Conservation (phyloP, 257 asterid genomes). For the Euphrasia confusa region DNA sequence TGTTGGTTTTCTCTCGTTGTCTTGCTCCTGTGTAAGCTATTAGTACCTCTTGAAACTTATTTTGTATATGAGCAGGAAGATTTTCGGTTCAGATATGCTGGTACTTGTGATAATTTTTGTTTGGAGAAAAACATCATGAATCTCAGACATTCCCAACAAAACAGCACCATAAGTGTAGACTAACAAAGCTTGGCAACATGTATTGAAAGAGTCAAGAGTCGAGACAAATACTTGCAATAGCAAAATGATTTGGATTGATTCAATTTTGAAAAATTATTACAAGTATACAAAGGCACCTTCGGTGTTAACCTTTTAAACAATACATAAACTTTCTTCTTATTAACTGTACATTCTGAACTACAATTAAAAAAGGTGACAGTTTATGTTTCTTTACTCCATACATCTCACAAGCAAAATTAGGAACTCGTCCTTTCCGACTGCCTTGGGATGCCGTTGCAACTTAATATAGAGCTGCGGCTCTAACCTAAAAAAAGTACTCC, state of each 20-base stretch:
- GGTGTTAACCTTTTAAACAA: slow-evolving; percentile 15
- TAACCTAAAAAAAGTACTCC: not conserved
- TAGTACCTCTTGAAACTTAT: not conserved
- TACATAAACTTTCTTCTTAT: slow-evolving; percentile 26
- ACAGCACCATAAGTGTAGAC: no score
- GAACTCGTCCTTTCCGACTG: slow-evolving; percentile 22
- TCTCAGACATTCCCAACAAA: not conserved
- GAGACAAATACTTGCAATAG: no score
- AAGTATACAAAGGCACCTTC: not conserved
- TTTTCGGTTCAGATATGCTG: not conserved
- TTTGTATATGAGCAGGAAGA: slow-evolving; percentile 9
- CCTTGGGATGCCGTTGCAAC: slow-evolving; percentile 42
- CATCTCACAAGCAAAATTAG: slow-evolving; percentile 44
- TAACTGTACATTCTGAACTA: slow-evolving; percentile 30
- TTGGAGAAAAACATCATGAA: not conserved
- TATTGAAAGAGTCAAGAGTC: no score
- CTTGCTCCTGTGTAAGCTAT: not conserved
- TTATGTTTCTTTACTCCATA: slow-evolving; percentile 8
- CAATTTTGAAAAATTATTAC: not conserved
- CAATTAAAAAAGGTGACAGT: slow-evolving; percentile 5
- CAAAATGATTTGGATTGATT: not conserved
- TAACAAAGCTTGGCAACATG: no score
- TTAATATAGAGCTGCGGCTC: slow-evolving; percentile 21
- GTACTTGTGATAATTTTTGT: not conserved
- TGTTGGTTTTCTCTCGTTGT: not conserved